Evolutionary conservation across 345 rosid genomes (phyloP).

Genomic region (Citrus mangshanensis): DNA sequence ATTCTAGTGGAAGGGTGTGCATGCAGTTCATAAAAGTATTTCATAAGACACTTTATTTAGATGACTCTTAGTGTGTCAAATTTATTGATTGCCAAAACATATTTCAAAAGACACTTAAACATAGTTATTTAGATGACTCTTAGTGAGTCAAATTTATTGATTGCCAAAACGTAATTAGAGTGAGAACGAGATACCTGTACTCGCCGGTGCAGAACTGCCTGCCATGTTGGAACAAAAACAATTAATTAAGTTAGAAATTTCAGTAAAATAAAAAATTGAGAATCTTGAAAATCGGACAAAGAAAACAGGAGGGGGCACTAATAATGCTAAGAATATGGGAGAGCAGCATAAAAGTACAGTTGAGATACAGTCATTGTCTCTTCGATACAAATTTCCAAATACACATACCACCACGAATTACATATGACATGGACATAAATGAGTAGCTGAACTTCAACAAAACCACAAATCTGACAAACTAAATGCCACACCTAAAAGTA

Average conservation of each 20-base stretch:
- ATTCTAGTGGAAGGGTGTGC: background rate
- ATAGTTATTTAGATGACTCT: background rate
- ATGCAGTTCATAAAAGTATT: too few relatives aligned
- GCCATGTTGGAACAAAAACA: slow-evolving; percentile 16
- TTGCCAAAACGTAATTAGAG: background rate
- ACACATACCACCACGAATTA: too few relatives aligned
- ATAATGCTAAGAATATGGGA: background rate
- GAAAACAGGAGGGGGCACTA: background rate
- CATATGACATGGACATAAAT: background rate
- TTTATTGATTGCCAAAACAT: background rate
- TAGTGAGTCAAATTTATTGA: background rate
- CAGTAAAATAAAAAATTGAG: background rate
- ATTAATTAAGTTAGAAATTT: background rate
- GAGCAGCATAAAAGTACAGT: background rate
- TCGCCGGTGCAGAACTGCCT: slow-evolving; percentile 99
- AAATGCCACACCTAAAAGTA: too few relatives aligned
- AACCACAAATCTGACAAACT: too few relatives aligned
- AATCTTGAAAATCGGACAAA: background rate
- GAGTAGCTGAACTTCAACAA: too few relatives aligned
- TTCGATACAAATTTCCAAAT: too few relatives aligned
- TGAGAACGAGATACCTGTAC: slow-evolving; percentile 45
- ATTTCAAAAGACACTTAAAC: background rate
- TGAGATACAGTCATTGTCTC: background rate
- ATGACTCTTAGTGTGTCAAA: background rate
- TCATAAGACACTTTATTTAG: background rate